Conservation (phyloP, 331 rosid species). For the Malus hybrid region DNA sequence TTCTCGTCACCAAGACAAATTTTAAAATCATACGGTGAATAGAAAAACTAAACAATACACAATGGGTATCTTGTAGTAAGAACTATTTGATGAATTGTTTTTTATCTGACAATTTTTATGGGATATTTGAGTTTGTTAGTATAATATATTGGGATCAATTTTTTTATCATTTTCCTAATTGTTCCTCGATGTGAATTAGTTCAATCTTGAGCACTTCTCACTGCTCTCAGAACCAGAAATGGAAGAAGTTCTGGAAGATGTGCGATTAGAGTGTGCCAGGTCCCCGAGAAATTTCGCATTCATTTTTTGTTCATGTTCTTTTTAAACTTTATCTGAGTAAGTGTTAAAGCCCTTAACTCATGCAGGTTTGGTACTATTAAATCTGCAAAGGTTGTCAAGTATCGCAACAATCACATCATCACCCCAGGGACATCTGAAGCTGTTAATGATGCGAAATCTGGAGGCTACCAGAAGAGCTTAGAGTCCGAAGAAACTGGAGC, state of each 20-base stretch:
- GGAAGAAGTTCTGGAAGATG: conserved; percentile 71
- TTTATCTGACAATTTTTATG: too few relatives aligned
- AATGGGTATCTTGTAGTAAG: too few relatives aligned
- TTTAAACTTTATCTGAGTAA: neutral
- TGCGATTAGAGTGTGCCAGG: conserved; percentile 96
- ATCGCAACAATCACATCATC: conserved; percentile 15
- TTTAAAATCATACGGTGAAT: neutral
- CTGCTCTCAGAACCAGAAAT: conserved; percentile 45
- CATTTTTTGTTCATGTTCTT: neutral
- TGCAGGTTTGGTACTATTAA: conserved; percentile 82
- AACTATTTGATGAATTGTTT: too few relatives aligned
- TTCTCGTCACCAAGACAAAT: neutral
- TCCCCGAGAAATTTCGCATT: conserved; percentile 23
- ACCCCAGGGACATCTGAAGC: conserved; percentile 25
- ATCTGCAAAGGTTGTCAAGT: conserved; percentile 62
- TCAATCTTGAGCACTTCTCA: conserved; percentile 39
- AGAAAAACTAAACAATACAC: too few relatives aligned
- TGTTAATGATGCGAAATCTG: conserved; percentile 20
- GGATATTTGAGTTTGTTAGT: too few relatives aligned
- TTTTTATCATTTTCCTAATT: neutral
- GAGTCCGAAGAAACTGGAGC: conserved; percentile 1
- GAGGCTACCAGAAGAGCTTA: conserved; percentile 15
- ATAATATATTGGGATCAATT: conserved; percentile 4
- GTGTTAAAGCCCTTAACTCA: conserved; percentile 10
- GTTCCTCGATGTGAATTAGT: conserved; percentile 36